A percentile compares a stretch with the other conserved stretches of the same genome.
Conservation (phyloP, 169 alveolate genomes). For the Plasmodium vinckei region DNA sequence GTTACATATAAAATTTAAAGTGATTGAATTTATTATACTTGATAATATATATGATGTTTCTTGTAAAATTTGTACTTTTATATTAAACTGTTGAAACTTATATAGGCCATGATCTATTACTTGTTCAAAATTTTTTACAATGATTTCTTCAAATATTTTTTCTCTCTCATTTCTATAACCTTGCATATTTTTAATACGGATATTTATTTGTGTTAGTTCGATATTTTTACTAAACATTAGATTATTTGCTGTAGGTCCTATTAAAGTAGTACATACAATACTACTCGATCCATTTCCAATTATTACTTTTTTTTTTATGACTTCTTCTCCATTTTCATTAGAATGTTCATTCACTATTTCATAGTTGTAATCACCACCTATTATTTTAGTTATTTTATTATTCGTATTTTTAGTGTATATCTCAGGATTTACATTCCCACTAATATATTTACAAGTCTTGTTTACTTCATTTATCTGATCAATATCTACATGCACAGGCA, state of each 20-base stretch:
- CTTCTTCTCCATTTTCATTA: background rate
- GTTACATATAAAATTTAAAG: constrained; percentile 25
- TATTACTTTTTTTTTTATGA: constrained; percentile 1
- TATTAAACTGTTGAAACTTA: constrained; percentile 41
- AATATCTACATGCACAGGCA: constrained; percentile 60
- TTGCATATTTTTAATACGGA: constrained; percentile 48
- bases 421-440: constrained; percentile 36
- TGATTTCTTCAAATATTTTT: constrained; percentile 29
- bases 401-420: constrained; percentile 54
- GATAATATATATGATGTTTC: constrained; percentile 40
- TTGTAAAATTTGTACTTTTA: constrained; percentile 26
- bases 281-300: constrained; percentile 58
- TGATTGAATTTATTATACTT: constrained; percentile 37
- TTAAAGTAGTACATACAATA: constrained; percentile 26
- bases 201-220: constrained; percentile 21
- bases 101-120: constrained; percentile 30
- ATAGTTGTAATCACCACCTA: constrained; percentile 49
- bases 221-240: constrained; percentile 27
- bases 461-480: constrained; percentile 56
- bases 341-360: background rate
- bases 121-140: constrained; percentile 32
- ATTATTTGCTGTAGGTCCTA: constrained; percentile 34
- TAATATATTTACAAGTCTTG: constrained; percentile 49
- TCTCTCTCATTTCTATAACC: constrained; percentile 49
- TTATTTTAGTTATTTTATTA: constrained; percentile 20